Evolutionary conservation across 495 filamentous ascomycete species (phyloP), one percentile per base, ranked within the genome.

Genomic region (Talaromyces nanjingensis): DNA sequence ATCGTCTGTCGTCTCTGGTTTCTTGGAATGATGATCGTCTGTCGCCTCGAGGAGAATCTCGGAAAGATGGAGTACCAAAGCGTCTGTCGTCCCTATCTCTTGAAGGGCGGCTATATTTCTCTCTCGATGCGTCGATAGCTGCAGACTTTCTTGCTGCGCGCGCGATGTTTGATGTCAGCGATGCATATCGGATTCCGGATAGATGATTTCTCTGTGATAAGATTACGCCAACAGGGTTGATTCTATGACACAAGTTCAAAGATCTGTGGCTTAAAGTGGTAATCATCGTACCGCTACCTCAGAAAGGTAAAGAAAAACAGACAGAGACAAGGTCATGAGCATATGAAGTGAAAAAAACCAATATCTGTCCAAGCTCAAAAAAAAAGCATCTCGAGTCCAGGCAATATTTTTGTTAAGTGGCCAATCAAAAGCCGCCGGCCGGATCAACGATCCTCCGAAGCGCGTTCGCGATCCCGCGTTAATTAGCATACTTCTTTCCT

Each of bases 91-190:
- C 47, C n/a, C 29, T 22, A n/a, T 22, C 47, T 3, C 25, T 22
- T n/a, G 37, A 45, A 34, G 33, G 16, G 16, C 66, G 52, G 9
- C n/a, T n/a, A 18, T 55, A 49, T 49, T 69, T 63, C 6, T 68
- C 53, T 14, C 66, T 63, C 2, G 63, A 69, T 27, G 33, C 45
- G 2, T 64, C 66, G 37, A 60, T 37, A 12, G 66, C 57, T 4
- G 70, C 69, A 20, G 79, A 80, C 63, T 76, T 74, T 60, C 77
- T 76, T 55, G 83, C 77, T 5, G 82, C 84, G 20, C 80, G 76
- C 29, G 75, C 76, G 67, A 87, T 86, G 29, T 84, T 82, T 12
- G 81, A 82, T 55, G 77, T 84, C 58, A 83, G 73, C n/a, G 84
- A 86, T 33, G 80, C 81, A 69, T 79, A 63, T 60, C 81, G 77